Evolutionary conservation across 2,329 filamentous ascomycete species (phyloP), one percentile per base, ranked within the genome.

Genomic region (Penicillium occitanis): DNA sequence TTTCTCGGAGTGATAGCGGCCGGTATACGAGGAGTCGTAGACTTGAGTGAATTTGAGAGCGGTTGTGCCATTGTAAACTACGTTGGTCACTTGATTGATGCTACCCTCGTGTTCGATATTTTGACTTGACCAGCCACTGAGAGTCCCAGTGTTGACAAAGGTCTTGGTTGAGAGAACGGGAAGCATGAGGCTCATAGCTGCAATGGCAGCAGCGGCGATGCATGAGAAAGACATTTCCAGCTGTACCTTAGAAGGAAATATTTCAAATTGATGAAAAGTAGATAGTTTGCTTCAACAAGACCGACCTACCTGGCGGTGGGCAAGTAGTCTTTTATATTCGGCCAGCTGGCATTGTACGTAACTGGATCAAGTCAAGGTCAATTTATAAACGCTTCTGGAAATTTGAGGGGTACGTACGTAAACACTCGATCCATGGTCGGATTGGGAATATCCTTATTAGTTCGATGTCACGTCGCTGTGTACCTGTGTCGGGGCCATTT

Each of bases 1-100:
- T 13, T 79, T 80, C 72, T 85, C 83, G 44, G 83, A 81, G 74
- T 85, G 82, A 72, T 84, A 85, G 10, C 82, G 81, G 22, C 78
- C 81, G 1, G 61, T 72, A 71, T 80, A 83, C 70, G 66, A 71
- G 0, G 77, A 42, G 67, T 81, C 77, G 73, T 82, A 81, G 42
- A 70, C 64, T 30, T 75, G 73, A 8, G 72, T 72, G 78, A 83
- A 80, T 69, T 82, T 81, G 67, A 84, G 76, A 5, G 81, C 73
- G 0, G 78, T 77, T 8, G 71, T 55, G 37, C 77, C 75, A 62
- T 79, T 73, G 37, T 78, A 81, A 25, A 73, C 69, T 13, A 80
- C 73, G 66, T 83, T 80, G 67, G 73, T 78, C 51, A 82, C 80
- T 63, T 82, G 69, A 3, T 76, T 66, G 37, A 84, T 77, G 5